Base-by-base conservation (phyloP, 768 basidiomycete species). In the Amanita subjunquillea region DNA sequence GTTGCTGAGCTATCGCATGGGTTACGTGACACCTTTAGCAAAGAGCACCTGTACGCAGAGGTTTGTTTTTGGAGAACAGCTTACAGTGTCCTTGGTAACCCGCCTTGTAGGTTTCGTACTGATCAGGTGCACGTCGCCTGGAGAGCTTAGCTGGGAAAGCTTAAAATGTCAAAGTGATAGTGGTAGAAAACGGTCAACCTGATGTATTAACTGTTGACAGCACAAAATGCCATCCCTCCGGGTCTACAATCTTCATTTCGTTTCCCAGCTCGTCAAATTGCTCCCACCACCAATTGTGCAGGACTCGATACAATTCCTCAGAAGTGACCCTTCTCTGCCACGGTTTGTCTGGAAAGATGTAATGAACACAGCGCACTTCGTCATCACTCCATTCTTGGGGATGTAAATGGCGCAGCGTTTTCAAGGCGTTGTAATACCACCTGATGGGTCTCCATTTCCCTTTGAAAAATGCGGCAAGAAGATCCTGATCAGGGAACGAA, bases 71-170 rank as follows among this genome's bases (percentile, higher is more conserved):
- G 45, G 17, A 50, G 20, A 54, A 20, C 13, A n/a, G n/a, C 57
- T 30, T 44, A 38, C 54, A 15, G 27, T 17, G 17, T 53, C n/a
- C 13, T 44, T 13, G 27, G 41, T 53, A 32, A 29, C 34, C 45
- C 37, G 37, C n/a, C 30, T 39, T 48, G 22, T 60, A 97, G 94
- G 63, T 98, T 87, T 70, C 79, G 95, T 56, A 98, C 95, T 6
- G 95, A 98, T 62, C 82, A 95, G 61, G 95, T 97, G 0, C 80
- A 90, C 59, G 86, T 97, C 36, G 73, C 90, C 10, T 98, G 95
- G 95, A 74, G 94, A 59, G 75, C 76, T 23, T 53, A 47, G 20
- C 13, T 38, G 86, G 63, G 73, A 20, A 9, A 40, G 22, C 54
- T 36, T 51, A 34, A 45, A 47, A 45, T 48, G 50, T 47, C 42